Evolutionary conservation across 768 basidiomycete genomes (phyloP), one percentile per base, ranked within the genome.

Genomic region (Suillus spraguei): DNA sequence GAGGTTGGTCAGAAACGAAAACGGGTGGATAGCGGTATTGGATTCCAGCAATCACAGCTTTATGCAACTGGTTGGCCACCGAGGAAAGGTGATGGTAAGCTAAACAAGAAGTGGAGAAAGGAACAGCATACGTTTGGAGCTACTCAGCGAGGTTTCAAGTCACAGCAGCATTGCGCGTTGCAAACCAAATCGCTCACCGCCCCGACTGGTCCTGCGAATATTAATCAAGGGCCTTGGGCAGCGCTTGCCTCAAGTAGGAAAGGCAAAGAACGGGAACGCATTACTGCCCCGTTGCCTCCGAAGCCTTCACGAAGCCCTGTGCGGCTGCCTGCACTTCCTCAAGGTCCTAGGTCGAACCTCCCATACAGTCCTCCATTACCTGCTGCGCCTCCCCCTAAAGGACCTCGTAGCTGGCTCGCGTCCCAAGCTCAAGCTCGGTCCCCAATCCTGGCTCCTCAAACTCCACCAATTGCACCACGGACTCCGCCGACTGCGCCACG

Each of bases 21-120:
- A 59, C 66, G 64, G 16, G 35, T 28, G 14, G 66, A 65, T 28
- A 59, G 64, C 42, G 66, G 66, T 33, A 65, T 66, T 53, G 66
- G 66, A 5, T 66, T 65, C 6, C 65, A 56, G 35, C 55, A 59
- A 36, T 38, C 54, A 4, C 64, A 64, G 14, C 44, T n/a, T 47
- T 56, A 20, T 24, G 24, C 16, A 22, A 44, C 41, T 46, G 39
- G 42, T 10, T 46, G 11, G 35, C 32, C 32, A 13, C 39, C 38
- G 17, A 38, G 24, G 44, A 38, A 28, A 53, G 62, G 53, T n/a
- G 59, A 52, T n/a, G 41, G 24, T 50, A 52, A 63, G 41, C 44
- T 38, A 35, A 63, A 39, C 16, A 61, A 62, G 64, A 52, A 55
- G 39, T 44, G 46, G 42, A 66, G 63, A 60, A 66, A 58, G 36